These are phyloP conservation scores for Penicillium sp. DNA, from an alignment of 2,329 filamentous ascomycete genomes.

Conservation along the genomic window DNA sequence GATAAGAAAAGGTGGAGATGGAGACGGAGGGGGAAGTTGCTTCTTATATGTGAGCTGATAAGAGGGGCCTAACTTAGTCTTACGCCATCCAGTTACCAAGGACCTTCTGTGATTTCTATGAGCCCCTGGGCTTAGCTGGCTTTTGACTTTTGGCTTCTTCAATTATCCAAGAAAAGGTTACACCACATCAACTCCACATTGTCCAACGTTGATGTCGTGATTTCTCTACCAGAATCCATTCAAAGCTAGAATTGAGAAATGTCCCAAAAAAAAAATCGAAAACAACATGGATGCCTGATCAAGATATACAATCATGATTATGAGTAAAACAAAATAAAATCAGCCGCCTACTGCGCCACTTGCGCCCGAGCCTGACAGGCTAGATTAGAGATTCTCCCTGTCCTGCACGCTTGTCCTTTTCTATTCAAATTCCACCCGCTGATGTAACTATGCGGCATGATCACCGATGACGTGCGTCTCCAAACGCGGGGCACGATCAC, in stretches of 20 bases:
- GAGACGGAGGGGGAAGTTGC: conserved; percentile 11
- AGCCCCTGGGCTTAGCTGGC: not conserved
- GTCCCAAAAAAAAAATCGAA: not conserved
- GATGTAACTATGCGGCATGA: conserved; percentile 18
- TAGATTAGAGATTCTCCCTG: not conserved
- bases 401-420: not conserved
- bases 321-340: not conserved
- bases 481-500: conserved; percentile 21
- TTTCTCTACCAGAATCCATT: not conserved
- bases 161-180: not conserved
- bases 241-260: no score
- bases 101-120: conserved; percentile 1
- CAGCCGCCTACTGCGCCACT: not conserved
- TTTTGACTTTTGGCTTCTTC: not conserved
- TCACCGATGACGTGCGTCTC: conserved; percentile 12
- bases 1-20: conserved; percentile 11
- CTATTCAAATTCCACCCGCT: conserved; percentile 8
- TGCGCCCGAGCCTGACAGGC: not conserved
- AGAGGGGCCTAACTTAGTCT: conserved; percentile 11
- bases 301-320: not conserved
- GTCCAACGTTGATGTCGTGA: conserved; percentile 9
- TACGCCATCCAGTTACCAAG: conserved; percentile 16
- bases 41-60: conserved; percentile 11
- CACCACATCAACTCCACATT: conserved; percentile 6
- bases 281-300: not conserved